Evolutionary conservation across 2,329 filamentous ascomycete species (phyloP).

Genomic region (Cephalotrichum gorgonifer): DNA sequence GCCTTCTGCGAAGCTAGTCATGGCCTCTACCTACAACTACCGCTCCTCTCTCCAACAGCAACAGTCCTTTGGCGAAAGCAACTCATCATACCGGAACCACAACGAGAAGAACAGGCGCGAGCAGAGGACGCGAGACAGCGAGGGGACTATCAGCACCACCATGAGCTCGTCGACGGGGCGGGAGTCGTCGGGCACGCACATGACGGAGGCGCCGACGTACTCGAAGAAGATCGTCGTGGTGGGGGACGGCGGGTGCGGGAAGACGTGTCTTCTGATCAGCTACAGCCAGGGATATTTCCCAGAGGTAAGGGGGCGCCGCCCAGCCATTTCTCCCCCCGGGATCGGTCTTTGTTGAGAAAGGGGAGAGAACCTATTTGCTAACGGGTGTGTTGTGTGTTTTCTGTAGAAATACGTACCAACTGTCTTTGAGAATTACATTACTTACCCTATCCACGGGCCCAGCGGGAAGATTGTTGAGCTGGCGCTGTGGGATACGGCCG

Average conservation of each 20-base stretch:
- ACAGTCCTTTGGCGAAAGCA: conserved; percentile 5
- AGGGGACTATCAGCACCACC: conserved; percentile 81
- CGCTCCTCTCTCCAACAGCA: conserved; percentile 1
- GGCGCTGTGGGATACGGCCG: conserved; percentile 95
- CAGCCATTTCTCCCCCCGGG: not conserved
- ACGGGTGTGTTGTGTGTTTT: not conserved
- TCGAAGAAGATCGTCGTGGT: conserved; percentile 99
- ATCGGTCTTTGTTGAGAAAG: not conserved
- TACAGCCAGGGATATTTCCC: conserved; percentile 98
- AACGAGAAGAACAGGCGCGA: conserved; percentile 21
- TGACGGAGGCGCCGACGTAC: conserved; percentile 84
- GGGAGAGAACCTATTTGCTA: not conserved
- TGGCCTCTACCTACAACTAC: conserved; percentile 5
- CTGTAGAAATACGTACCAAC: conserved; percentile 98
- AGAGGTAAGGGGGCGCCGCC: conserved; percentile 54
- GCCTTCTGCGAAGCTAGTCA: conserved; percentile 1
- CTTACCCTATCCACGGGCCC: conserved; percentile 78
- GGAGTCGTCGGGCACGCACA: conserved; percentile 70
- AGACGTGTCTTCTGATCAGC: conserved; percentile 96
- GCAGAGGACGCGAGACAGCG: conserved; percentile 61
- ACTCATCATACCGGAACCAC: conserved; percentile 2
- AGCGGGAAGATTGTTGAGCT: conserved; percentile 93
- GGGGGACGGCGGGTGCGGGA: conserved; percentile 94
- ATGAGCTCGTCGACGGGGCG: conserved; percentile 65
- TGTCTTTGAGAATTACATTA: conserved; percentile 99